These are phyloP conservation scores for Fusarium praegraminearum DNA, from an alignment of 2,329 filamentous ascomycete genomes.

Conservation along the genomic window DNA sequence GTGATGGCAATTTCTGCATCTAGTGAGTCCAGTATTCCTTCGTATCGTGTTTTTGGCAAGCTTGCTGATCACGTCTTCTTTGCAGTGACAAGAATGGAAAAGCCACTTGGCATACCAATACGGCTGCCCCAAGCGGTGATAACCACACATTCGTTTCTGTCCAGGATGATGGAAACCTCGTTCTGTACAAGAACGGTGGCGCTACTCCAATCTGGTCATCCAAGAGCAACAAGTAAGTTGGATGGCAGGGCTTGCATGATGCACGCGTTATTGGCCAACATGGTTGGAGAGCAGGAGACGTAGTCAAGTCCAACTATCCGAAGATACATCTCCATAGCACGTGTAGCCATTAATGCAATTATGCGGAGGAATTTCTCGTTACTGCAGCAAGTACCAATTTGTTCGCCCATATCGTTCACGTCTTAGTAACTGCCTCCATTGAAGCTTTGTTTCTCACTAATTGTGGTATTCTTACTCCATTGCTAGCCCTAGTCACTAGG, in stretches of 20 bases:
- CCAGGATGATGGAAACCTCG: conserved; percentile 20
- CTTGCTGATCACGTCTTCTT: not conserved
- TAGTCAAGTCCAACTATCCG: not conserved
- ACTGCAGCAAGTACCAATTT: not conserved
- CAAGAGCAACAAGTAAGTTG: conserved; percentile 9
- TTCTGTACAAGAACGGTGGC: not conserved
- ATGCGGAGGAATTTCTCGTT: not conserved
- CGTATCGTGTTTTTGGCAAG: not conserved
- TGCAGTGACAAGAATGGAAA: conserved; percentile 14
- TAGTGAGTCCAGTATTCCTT: not conserved
- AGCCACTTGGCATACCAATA: conserved; percentile 25
- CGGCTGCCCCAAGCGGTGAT: conserved; percentile 1
- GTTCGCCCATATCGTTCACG: not conserved
- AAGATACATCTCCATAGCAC: too few species aligned
- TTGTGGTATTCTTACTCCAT: too few species aligned
- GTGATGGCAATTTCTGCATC: conserved; percentile 5
- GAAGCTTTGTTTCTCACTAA: too few species aligned
- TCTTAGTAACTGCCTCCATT: not conserved
- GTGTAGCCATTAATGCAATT: not conserved
- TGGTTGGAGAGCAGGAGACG: not conserved
- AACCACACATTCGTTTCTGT: conserved; percentile 10
- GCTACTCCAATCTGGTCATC: conserved; percentile 15
- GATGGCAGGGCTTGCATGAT: not conserved
- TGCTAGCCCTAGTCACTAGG: too few species aligned
- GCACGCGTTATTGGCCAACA: not conserved